Conservation (phyloP, 345 rosid species). For the Gossypium australe region DNA sequence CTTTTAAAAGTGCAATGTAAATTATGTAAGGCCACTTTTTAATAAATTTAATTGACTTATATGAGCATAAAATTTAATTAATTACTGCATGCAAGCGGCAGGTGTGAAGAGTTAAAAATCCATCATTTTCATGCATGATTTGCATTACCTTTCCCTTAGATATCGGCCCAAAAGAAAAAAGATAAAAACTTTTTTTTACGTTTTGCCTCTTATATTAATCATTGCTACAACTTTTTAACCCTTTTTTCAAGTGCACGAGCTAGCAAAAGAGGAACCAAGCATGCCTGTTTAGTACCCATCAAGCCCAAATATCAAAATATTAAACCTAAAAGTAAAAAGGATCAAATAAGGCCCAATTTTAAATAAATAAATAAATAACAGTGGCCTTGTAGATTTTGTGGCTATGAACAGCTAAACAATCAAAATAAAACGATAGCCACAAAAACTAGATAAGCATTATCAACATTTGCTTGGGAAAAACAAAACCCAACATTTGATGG, state of each 20-base stretch:
- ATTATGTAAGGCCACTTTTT: too few species aligned
- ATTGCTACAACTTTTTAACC: neutral
- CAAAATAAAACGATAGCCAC: constrained; percentile 11
- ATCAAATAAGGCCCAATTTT: neutral
- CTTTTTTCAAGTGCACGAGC: neutral
- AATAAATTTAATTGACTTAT: too few species aligned
- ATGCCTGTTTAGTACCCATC: neutral
- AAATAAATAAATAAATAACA: neutral
- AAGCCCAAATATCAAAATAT: neutral
- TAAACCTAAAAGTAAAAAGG: neutral
- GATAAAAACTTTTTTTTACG: neutral
- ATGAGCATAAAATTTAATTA: too few species aligned
- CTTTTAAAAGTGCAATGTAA: too few species aligned
- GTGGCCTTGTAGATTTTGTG: neutral
- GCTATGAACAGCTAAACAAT: neutral
- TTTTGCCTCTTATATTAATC: neutral
- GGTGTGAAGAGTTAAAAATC: neutral
- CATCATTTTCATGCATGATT: neutral
- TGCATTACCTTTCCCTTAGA: neutral
- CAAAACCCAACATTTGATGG: neutral
- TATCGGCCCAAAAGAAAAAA: neutral
- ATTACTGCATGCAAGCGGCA: neutral
- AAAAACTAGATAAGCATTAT: neutral
- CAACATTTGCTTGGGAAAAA: neutral
- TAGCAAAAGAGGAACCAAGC: neutral